phyloP scores from a whole-genome alignment of 108 stramenopile species.

The Phaeodactylum tricornutum region DNA sequence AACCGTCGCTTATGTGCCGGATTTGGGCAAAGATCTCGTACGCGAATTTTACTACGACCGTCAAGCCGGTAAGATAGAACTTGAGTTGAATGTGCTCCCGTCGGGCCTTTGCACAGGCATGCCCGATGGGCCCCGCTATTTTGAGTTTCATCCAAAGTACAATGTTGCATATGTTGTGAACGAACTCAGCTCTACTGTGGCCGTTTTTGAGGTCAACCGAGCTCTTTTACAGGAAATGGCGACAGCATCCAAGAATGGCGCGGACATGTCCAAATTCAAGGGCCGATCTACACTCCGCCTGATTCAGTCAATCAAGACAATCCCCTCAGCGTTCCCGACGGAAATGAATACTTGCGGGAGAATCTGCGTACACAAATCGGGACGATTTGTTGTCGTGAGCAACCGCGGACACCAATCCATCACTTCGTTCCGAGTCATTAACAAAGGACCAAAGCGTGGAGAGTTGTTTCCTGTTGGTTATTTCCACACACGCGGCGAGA shows the following conservation, averaged over 20 bases:
- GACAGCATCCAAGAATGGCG: conserved; percentile 36
- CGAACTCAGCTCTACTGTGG: conserved; percentile 82
- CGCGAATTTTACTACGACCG: conserved; percentile 73
- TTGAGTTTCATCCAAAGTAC: conserved; percentile 83
- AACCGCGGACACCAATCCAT: conserved; percentile 95
- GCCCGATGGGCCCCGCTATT: conserved; percentile 86
- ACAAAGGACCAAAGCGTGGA: conserved; percentile 53
- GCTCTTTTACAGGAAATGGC: conserved; percentile 59
- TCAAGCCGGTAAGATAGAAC: conserved; percentile 37
- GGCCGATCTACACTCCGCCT: conserved; percentile 65
- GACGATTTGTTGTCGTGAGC: conserved; percentile 83
- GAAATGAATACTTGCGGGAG: conserved; percentile 91
- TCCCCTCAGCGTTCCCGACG: conserved; percentile 80
- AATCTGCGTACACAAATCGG: conserved; percentile 82
- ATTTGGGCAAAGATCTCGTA: conserved; percentile 84
- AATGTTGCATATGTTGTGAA: conserved; percentile 87
- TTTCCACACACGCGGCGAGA: conserved; percentile 90
- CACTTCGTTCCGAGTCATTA: conserved; percentile 72
- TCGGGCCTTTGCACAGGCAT: conserved; percentile 72
- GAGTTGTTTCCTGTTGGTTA: conserved; percentile 69
- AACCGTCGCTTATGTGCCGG: conserved; percentile 80
- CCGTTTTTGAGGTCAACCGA: conserved; percentile 78
- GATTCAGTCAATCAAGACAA: conserved; percentile 82
- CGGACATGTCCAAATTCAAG: conserved; percentile 59
- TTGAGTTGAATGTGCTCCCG: conserved; percentile 62